Evolutionary conservation across 352 stramenopile species (phyloP).

Genomic region (Globisporangium cylindrosporum): DNA sequence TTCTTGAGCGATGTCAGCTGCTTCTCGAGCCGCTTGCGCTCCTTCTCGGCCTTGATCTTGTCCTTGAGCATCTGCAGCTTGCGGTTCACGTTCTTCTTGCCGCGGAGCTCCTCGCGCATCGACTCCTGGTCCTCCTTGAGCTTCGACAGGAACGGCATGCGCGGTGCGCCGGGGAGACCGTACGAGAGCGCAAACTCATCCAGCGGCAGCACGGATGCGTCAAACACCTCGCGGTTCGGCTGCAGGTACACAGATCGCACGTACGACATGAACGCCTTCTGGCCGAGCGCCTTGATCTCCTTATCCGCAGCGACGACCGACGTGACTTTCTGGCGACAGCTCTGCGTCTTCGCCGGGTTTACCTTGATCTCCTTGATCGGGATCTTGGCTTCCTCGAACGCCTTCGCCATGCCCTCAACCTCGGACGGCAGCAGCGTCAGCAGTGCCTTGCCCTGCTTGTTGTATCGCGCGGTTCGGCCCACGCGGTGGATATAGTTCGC

Average conservation of each 20-base stretch:
- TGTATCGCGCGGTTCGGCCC: conserved; percentile 95
- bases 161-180: conserved; percentile 91
- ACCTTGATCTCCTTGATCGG: conserved; percentile 96
- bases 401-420: conserved; percentile 82
- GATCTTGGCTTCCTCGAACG: conserved; percentile 91
- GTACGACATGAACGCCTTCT: conserved; percentile 99
- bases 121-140: conserved; percentile 71
- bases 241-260: conserved; percentile 95
- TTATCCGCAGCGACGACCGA: conserved; percentile 92
- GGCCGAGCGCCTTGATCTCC: conserved; percentile 93
- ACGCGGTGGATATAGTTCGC: conserved; percentile 99
- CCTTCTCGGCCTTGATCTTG: conserved; percentile 96
- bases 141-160: conserved; percentile 92
- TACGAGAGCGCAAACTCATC: conserved; percentile 93
- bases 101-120: conserved; percentile 80
- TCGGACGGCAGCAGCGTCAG: conserved; percentile 92
- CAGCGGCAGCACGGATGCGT: conserved; percentile 87
- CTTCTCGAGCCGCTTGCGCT: conserved; percentile 89
- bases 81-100: conserved; percentile 97
- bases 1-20: conserved; percentile 47
- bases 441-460: conserved; percentile 92
- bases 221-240: conserved; percentile 94
- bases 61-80: conserved; percentile 97
- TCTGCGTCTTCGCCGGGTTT: conserved; percentile 95
- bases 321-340: conserved; percentile 90